phyloP scores from a whole-genome alignment of 768 basidiomycete genomes.

The Phallus indusiatus region DNA sequence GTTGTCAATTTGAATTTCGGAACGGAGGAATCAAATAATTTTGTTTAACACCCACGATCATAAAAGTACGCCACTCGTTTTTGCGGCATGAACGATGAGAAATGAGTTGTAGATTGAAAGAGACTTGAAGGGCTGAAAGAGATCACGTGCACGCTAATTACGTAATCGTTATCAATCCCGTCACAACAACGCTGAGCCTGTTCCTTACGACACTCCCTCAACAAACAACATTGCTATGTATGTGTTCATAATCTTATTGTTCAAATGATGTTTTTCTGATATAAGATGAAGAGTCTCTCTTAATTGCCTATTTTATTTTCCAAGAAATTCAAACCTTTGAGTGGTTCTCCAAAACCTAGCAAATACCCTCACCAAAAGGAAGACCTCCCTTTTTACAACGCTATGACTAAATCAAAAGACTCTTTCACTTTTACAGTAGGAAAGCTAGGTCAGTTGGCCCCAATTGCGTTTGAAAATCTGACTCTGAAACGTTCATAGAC shows the following conservation, averaged over 20 bases:
- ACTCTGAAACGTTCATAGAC: constrained; percentile 37
- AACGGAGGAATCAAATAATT: too few species aligned
- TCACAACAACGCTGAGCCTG: background rate
- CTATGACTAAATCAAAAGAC: constrained; percentile 10
- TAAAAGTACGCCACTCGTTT: constrained; percentile 75
- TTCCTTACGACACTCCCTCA: background rate
- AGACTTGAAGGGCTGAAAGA: background rate
- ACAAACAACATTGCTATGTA: background rate
- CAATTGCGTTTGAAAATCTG: constrained; percentile 3
- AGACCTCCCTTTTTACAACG: background rate
- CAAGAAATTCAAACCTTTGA: background rate
- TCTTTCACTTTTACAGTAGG: constrained; percentile 85
- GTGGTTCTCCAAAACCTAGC: background rate
- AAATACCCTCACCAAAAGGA: background rate
- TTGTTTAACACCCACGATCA: constrained; percentile 40
- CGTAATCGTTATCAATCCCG: background rate
- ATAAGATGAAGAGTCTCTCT: background rate
- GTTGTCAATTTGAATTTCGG: background rate
- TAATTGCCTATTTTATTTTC: too few species aligned
- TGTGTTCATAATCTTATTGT: background rate
- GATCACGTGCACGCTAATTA: background rate
- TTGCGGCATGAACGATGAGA: constrained; percentile 44
- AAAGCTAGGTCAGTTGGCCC: constrained; percentile 65
- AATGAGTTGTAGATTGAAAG: background rate
- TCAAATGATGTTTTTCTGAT: background rate